Evolutionary conservation across 208 protist species (phyloP), one percentile per base, ranked within the genome.

Genomic region (Histomonas meleagridis): DNA sequence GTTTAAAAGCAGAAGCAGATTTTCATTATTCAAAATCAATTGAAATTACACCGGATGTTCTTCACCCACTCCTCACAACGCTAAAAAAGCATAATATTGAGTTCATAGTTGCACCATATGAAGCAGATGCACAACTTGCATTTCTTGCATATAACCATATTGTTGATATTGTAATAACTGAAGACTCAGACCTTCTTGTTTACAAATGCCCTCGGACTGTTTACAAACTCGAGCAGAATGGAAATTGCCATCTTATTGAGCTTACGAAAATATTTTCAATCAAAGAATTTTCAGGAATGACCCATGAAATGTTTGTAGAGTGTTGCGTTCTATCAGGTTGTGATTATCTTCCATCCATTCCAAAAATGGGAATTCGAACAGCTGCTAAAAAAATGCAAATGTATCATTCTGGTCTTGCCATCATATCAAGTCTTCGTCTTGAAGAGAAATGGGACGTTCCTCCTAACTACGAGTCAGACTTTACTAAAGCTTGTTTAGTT

Each of bases 51-150:
- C 94, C 95, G 16, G 48, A 91, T n/a, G 96, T 98, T 92, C 96
- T 95, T 0, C 90, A 93, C 60, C 18, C 92, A 43, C 62, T 97
- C 28, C 97, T 97, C 18, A 46, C 48, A 12, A 46, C 69, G 43
- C 60, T 92, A 26, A 26, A 14, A 26, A 28, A 92, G 46, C 48
- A 92, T 28, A 49, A 86, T 35, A 92, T 94, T 46, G 86, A 72
- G 48, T 93, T 79, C 55, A 48, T 93, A 1, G 98, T 99, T 4
- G 96, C 98, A n/a, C 98, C 98, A 7, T 99, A 99, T 93, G 98
- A 99, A 96, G 98, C 98, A 0, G 98, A 99, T 94, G 97, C 98
- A 1, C 98, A 99, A 95, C 92, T 99, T 14, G 97, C 97, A 10
- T 99, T 96, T 92, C 94, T 99, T 4, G 95, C 94, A 62, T 92